Base-by-base conservation (phyloP, 345 rosid species). In the Trapa incisa region DNA sequence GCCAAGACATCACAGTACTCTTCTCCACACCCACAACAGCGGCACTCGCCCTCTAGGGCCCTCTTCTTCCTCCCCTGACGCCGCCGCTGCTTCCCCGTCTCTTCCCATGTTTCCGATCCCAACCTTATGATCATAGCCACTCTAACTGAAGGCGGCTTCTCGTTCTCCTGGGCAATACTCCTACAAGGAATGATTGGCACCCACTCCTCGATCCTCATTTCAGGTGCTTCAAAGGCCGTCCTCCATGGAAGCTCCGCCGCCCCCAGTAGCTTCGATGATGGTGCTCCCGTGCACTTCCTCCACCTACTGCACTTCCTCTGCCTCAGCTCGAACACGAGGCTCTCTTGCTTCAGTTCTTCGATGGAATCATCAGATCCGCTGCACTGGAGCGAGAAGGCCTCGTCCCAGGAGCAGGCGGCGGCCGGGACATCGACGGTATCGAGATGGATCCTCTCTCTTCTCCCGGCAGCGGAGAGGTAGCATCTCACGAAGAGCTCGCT, bases 371-470 rank as follows among this genome's bases (percentile, higher is more conserved):
- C 70, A 17, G 70, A 64, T 2, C 92, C 91, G 69, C 66, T 75
- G 70, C 96, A 88, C 72, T 85, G 86, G 15, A 89, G 56, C 3
- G 83, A 84, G 73, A 85, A 81, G 52, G 83, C 75, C 66, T 87
- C 82, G 54, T 89, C 83, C 95, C 91, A 86, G 36, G 71, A 6
- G 67, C 35, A 36, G 3, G 78, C 65, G 2, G 71, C 38, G 53
- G 87, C 70, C 22, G 64, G 78, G 2, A 85, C 71, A 50, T 82
- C 65, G 63, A 89, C 73, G 67, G 82, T 88, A 67, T 89, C 78
- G 3, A 93, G 77, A 69, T 75, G 77, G 38, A 89, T 75, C 67
- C 72, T 79, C 70, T 74, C 82, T 76, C 80, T 79, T 47, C 33
- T 43, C 5, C 77, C 70, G 65, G 83, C 86, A n/a, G 89, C 61